phyloP scores from a whole-genome alignment of 495 filamentous ascomycete species.

The Trypethelium eluteriae region DNA sequence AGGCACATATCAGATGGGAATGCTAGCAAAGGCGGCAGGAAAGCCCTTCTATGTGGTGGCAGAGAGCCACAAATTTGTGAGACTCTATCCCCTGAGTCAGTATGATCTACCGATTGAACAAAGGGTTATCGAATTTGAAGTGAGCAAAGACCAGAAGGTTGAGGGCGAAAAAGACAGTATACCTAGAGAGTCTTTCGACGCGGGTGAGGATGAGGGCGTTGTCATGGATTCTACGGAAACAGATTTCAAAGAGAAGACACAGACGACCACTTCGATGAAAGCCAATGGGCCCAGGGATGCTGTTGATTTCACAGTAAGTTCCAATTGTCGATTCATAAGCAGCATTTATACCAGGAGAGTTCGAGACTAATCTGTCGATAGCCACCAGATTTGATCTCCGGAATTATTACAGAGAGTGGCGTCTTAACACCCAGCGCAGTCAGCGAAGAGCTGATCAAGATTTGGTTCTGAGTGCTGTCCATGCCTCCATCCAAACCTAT shows the following conservation, averaged over 20 bases:
- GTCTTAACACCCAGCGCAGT: constrained; percentile 69
- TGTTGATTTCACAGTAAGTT: constrained; percentile 74
- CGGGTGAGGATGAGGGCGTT: constrained; percentile 32
- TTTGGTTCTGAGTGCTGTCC: constrained; percentile 53
- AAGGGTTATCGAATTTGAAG: constrained; percentile 61
- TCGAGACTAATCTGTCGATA: constrained; percentile 20
- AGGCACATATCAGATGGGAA: constrained; percentile 85
- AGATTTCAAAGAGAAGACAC: constrained; percentile 12
- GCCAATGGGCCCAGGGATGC: constrained; percentile 36
- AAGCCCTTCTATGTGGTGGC: constrained; percentile 87
- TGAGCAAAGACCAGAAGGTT: constrained; percentile 36
- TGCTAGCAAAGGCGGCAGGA: constrained; percentile 65
- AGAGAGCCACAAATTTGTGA: constrained; percentile 91
- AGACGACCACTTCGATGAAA: constrained; percentile 16
- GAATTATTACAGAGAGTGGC: constrained; percentile 68
- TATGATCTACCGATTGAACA: constrained; percentile 71
- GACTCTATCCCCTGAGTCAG: constrained; percentile 69
- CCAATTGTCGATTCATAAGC: constrained; percentile 10
- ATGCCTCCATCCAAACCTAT: not conserved
- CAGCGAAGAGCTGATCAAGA: constrained; percentile 70
- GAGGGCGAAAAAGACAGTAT: constrained; percentile 25
- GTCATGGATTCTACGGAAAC: constrained; percentile 21
- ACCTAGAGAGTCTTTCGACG: constrained; percentile 17
- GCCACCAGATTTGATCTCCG: constrained; percentile 71
- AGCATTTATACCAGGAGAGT: not conserved